Evolutionary conservation across 106 monocot species (phyloP), one percentile per base, ranked within the genome.

Genomic region (Amphibolis antarctica): DNA sequence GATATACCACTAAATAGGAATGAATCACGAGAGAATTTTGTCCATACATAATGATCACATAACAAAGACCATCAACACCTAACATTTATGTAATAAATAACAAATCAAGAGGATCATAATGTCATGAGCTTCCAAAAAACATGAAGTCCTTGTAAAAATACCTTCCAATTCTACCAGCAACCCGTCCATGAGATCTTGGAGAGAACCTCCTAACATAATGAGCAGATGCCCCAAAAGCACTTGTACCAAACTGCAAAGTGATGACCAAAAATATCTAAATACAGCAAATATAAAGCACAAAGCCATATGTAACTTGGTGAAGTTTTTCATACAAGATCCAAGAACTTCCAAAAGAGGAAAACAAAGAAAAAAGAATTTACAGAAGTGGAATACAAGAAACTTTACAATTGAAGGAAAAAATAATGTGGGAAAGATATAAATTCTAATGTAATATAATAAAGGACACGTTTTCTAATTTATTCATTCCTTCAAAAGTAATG

Each of bases 161-260:
- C 93, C 93, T 93, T 77, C 93, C 93, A 75, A 93, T 71, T 42
- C 75, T 74, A 66, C 88, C 83, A 73, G 85, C 88, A 68, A 93
- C 36, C 58, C 88, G 81, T 25, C 88, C 88, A 75, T 88, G 88
- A 63, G 93, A 93, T 47, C 86, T 93, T 42, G 75, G 17, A 58
- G 93, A 93, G 45, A 93, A 88, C 53, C 71, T 74, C 31, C 68
- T 79, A 28, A 74, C 81, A 62, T 93, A 93, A 65, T 89, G 82
- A 75, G 62, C 83, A 44, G 85, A 81, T 60, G 81, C 83, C 1
- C 93, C 88, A 76, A 93, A 79, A 60, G 67, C 71, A 62, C 67
- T 72, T 30, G 81, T 79, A 6, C 85, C 88, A 81, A 93, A 85
- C 88, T 93, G 79, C 75, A 79, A 12, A 60, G 70, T 56, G 26